Conservation (phyloP, 2,329 filamentous ascomycete species). For the Rugonectria rugulosa region DNA sequence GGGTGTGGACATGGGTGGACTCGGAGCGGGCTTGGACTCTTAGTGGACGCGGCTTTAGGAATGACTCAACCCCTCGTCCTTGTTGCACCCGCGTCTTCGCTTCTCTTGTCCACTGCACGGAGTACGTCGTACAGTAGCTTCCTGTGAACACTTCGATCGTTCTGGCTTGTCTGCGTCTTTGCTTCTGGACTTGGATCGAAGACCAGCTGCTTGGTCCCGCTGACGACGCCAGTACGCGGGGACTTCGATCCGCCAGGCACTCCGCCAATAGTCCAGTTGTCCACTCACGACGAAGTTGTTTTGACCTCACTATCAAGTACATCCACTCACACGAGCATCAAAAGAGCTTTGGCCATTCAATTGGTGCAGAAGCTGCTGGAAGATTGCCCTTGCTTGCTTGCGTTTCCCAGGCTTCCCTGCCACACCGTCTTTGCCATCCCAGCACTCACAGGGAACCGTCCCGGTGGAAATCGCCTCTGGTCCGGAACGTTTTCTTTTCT, state of each 20-base stretch:
- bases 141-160: conserved; percentile 8
- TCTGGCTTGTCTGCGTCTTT: not conserved
- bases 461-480: conserved; percentile 21
- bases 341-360: conserved; percentile 2
- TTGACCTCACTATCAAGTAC: not conserved
- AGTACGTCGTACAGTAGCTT: conserved; percentile 6
- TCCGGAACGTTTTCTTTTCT: conserved; percentile 24
- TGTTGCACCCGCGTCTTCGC: conserved; percentile 10
- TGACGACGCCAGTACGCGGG: conserved; percentile 14
- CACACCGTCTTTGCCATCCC: conserved; percentile 16
- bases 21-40: conserved; percentile 28
- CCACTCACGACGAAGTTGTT: conserved; percentile 4
- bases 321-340: conserved; percentile 28
- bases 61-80: conserved; percentile 36
- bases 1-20: conserved; percentile 7
- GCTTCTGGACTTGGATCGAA: not conserved
- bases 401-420: conserved; percentile 11
- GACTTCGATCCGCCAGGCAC: not conserved
- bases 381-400: conserved; percentile 8
- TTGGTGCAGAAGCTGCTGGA: conserved; percentile 28
- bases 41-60: conserved; percentile 32
- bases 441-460: conserved; percentile 19
- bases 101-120: not conserved
- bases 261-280: not conserved
- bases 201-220: conserved; percentile 7